Evolutionary conservation across 1,284 basidiomycete genomes (phyloP).

Genomic region (Fomitiporia mediterranea): DNA sequence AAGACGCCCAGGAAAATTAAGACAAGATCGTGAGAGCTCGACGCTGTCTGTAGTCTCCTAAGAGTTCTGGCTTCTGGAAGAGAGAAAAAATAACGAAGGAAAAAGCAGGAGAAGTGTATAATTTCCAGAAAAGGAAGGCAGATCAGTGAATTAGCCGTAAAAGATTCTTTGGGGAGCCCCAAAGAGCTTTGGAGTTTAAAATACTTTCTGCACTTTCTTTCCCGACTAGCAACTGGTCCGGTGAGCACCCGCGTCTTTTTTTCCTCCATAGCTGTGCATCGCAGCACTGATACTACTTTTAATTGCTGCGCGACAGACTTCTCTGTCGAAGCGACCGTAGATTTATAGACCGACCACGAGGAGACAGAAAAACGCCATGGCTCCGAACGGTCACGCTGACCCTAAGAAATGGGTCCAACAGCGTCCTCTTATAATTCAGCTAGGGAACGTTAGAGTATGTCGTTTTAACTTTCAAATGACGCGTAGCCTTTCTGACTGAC

Average conservation of each 20-base stretch:
- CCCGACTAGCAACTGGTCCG: slow-evolving; percentile 3
- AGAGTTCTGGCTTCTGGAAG: not conserved
- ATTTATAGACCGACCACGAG: slow-evolving; percentile 10
- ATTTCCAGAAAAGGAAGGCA: not conserved
- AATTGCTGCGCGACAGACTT: not conserved
- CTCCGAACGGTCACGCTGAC: slow-evolving; percentile 20
- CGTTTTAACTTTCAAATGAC: slow-evolving; percentile 21
- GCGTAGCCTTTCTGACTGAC: not conserved
- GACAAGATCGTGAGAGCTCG: too few relatives aligned
- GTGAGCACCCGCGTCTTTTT: not conserved
- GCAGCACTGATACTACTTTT: not conserved
- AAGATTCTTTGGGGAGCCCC: slow-evolving; percentile 5
- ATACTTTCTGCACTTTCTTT: not conserved
- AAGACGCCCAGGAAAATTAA: too few relatives aligned
- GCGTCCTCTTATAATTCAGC: slow-evolving; percentile 60
- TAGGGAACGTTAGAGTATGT: slow-evolving; percentile 61
- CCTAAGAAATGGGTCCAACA: not conserved
- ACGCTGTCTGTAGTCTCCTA: too few relatives aligned
- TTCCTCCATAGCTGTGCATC: not conserved
- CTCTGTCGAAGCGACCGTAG: slow-evolving; percentile 4
- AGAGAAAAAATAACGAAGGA: not conserved
- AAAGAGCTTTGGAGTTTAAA: not conserved
- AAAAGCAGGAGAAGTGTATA: not conserved
- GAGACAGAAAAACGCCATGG: slow-evolving; percentile 9
- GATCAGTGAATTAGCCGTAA: not conserved